A percentile compares a stretch with the other conserved stretches of the same genome.
phyloP scores from a whole-genome alignment of 2,329 filamentous ascomycete species.

The Drechslera avenae region DNA sequence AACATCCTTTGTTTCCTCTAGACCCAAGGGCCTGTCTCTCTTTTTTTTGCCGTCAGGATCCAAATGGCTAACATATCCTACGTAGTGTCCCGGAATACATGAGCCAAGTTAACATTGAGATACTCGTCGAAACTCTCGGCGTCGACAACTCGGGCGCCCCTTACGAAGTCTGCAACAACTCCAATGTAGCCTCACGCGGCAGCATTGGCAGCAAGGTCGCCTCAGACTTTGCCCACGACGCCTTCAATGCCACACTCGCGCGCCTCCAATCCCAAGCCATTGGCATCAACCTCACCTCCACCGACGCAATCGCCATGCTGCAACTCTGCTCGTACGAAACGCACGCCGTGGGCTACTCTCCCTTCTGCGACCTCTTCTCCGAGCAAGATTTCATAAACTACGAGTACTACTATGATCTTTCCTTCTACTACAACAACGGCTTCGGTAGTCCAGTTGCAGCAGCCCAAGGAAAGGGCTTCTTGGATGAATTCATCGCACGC shows the following conservation, averaged over 20 bases:
- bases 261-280: conserved; percentile 35
- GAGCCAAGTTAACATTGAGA: conserved; percentile 36
- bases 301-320: conserved; percentile 50
- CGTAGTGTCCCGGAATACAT: conserved; percentile 35
- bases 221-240: conserved; percentile 28
- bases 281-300: conserved; percentile 39
- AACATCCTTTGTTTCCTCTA: no score
- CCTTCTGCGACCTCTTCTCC: conserved; percentile 52
- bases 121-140: conserved; percentile 33
- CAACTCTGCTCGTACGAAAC: conserved; percentile 45
- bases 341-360: conserved; percentile 51
- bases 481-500: conserved; percentile 38
- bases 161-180: conserved; percentile 38
- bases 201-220: conserved; percentile 37
- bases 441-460: conserved; percentile 38
- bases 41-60: conserved; percentile 21
- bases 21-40: no score
- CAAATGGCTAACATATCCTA: no score
- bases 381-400: conserved; percentile 53
- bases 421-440: conserved; percentile 45
- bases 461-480: conserved; percentile 41
- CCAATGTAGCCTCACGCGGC: conserved; percentile 32
- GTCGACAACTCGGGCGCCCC: conserved; percentile 40
- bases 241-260: conserved; percentile 37
- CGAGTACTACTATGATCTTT: conserved; percentile 53